phyloP scores from a whole-genome alignment of 352 stramenopile species.

The Globisporangium sylvaticum region DNA sequence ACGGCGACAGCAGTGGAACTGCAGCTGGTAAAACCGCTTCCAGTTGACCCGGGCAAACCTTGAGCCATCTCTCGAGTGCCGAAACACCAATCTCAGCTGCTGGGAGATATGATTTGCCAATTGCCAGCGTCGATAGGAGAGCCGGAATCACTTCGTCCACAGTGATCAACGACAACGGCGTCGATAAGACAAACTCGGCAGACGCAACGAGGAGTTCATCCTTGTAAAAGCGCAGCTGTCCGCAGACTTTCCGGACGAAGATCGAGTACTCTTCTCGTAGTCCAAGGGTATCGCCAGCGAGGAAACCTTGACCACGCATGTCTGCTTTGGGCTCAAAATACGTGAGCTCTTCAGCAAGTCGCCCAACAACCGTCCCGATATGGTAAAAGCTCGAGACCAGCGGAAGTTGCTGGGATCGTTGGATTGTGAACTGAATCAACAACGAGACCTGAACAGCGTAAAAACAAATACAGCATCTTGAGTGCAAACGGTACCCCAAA shows the following conservation, averaged over 20 bases:
- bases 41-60: conserved; percentile 21
- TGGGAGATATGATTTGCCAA: conserved; percentile 62
- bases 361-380: conserved; percentile 41
- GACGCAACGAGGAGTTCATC: conserved; percentile 69
- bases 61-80: conserved; percentile 58
- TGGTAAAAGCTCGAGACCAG: conserved; percentile 65
- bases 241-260: conserved; percentile 45
- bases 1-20: conserved; percentile 44
- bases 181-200: conserved; percentile 52
- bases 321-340: conserved; percentile 19
- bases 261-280: conserved; percentile 24
- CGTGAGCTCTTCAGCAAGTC: conserved; percentile 20
- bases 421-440: conserved; percentile 32
- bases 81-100: conserved; percentile 52
- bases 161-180: conserved; percentile 37
- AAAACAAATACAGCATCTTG: background rate
- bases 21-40: conserved; percentile 32
- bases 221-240: conserved; percentile 66
- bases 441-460: conserved; percentile 25
- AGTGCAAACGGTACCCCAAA: background rate
- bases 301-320: background rate
- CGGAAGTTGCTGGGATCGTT: conserved; percentile 25
- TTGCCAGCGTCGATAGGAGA: conserved; percentile 43
- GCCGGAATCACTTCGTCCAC: conserved; percentile 29
- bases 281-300: background rate